Evolutionary conservation across 441 rosid species (phyloP), one percentile per base, ranked within the genome.

Genomic region (Pelargonium exstipulatum): DNA sequence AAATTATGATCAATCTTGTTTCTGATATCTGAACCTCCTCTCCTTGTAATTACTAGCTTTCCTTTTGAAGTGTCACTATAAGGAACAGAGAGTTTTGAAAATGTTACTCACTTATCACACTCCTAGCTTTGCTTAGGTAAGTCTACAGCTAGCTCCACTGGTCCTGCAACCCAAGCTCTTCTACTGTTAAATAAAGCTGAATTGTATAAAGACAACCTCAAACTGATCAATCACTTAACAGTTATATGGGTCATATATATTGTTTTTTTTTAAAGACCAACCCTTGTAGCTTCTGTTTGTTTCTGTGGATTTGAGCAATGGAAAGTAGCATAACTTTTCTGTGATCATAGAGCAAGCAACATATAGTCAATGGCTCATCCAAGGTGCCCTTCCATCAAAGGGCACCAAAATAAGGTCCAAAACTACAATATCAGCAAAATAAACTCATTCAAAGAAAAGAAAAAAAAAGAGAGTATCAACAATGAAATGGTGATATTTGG

Each of bases 71-170:
- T 49, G 17, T n/a, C 57, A 49, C 57, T 49, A 49, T 3, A 20
- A 58, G 63, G 62, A 57, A 18, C 12, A 57, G 62, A 57, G 29
- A n/a, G 57, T 16, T 49, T 16, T 49, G 57, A 57, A 57, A 57
- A 57, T 58, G 63, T 5, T 29, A 58, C 63, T 58, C 63, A 22
- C 63, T 58, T 29, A 58, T 29, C 63, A 58, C 63, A 58, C 63
- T 58, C 9, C 7, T 9, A 29, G 35, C 35, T 58, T 22, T 58
- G 63, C 63, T 58, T 58, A 49, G 57, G 17, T 49, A 49, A 49
- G 57, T 49, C 57, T 16, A 49, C 57, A 49, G 12, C 17, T 49
- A 40, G 43, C 43, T 40, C 43, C 43, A 40, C 43, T 40, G 43
- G 10, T 40, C 43, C 43, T 40, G 43, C 43, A 40, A 40, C 43